Evolutionary conservation across 2,329 filamentous ascomycete genomes (phyloP).

Genomic region (Fusarium sp.): DNA sequence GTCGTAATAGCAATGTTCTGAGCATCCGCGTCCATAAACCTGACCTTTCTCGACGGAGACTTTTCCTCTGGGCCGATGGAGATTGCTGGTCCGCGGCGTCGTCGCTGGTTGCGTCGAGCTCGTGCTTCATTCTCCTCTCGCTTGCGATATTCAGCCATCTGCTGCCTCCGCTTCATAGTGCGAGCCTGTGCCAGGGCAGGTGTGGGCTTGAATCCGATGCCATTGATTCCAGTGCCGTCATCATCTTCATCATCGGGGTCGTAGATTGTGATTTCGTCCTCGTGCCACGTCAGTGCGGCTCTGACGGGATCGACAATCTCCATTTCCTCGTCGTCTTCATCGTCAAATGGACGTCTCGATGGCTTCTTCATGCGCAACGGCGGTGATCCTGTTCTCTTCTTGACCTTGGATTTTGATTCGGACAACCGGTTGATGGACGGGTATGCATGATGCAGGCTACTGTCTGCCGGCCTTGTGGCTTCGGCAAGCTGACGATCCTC

Average conservation of each 20-base stretch:
- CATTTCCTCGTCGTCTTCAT: conserved; percentile 49
- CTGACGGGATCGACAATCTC: conserved; percentile 64
- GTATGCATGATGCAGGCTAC: conserved; percentile 48
- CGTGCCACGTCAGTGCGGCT: conserved; percentile 73
- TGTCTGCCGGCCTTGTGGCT: conserved; percentile 23
- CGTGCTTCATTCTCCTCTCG: conserved; percentile 72
- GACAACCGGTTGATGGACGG: conserved; percentile 54
- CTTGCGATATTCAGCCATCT: conserved; percentile 71
- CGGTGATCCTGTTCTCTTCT: conserved; percentile 54
- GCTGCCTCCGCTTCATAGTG: conserved; percentile 67
- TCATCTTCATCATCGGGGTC: conserved; percentile 74
- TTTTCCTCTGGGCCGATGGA: conserved; percentile 39
- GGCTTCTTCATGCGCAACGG: conserved; percentile 48
- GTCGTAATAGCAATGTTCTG: conserved; percentile 47
- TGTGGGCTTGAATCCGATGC: conserved; percentile 74
- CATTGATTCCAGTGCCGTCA: conserved; percentile 75
- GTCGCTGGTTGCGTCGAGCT: conserved; percentile 64
- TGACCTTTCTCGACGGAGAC: conserved; percentile 49
- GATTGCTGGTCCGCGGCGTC: conserved; percentile 51
- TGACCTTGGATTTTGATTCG: conserved; percentile 53
- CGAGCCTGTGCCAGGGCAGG: conserved; percentile 69
- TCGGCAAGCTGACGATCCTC: conserved; percentile 13
- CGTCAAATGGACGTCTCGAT: conserved; percentile 30
- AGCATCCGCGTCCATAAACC: conserved; percentile 55
- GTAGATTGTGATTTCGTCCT: conserved; percentile 76